A percentile compares a stretch with the other conserved stretches of the same genome.
Evolutionary conservation across 768 basidiomycete species (phyloP).

Genomic region (Cubamyces sp.): DNA sequence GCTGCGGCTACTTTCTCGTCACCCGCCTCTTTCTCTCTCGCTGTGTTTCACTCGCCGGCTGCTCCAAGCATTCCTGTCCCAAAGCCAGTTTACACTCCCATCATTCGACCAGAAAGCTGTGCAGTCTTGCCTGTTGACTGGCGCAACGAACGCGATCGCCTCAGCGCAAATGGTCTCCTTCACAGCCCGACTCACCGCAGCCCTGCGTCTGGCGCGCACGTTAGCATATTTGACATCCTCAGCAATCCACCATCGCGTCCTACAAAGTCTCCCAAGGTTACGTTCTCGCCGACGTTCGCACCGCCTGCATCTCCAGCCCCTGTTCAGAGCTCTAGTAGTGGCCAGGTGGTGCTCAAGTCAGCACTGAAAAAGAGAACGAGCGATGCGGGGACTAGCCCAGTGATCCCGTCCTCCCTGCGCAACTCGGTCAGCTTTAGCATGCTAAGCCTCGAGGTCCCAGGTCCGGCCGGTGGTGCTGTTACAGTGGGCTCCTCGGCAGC

Average conservation of each 20-base stretch:
- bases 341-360: slow-evolving; percentile 7
- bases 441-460: slow-evolving; percentile 1
- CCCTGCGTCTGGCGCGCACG: background rate
- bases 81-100: slow-evolving; percentile 8
- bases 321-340: background rate
- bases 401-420: slow-evolving; percentile 22
- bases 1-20: slow-evolving; percentile 10
- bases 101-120: slow-evolving; percentile 17
- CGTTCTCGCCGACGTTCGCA: slow-evolving; percentile 5
- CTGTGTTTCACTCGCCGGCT: slow-evolving; percentile 17
- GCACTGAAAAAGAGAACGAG: slow-evolving; percentile 3
- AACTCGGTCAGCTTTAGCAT: slow-evolving; percentile 20
- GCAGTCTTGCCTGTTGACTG: slow-evolving; percentile 18
- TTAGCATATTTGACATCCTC: slow-evolving; percentile 5
- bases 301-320: background rate
- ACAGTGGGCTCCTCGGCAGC: background rate
- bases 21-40: slow-evolving; percentile 8
- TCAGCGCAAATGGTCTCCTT: background rate
- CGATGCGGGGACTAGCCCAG: slow-evolving; percentile 12
- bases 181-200: slow-evolving; percentile 16
- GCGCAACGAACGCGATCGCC: background rate
- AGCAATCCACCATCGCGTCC: background rate
- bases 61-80: slow-evolving; percentile 19
- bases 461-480: background rate
- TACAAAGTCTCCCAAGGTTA: slow-evolving; percentile 15